A percentile compares a stretch with the other conserved stretches of the same genome.
Evolutionary conservation across 176 grass and related monocot species (phyloP).

Genomic region (Alloteropsis semialata): DNA sequence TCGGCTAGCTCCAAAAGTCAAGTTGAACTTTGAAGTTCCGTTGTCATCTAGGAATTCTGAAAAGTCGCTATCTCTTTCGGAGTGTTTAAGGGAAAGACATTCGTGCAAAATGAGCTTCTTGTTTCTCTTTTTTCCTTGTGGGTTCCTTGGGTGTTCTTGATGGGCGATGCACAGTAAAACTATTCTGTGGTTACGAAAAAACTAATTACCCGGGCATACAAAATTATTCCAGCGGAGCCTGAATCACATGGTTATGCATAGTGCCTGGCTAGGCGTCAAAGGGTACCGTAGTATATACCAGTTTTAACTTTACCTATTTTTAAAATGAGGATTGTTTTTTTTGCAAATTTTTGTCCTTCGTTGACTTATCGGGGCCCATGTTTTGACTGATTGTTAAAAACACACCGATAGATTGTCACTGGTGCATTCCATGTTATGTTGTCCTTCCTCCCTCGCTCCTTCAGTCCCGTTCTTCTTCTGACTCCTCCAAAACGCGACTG

Average conservation of each 20-base stretch:
- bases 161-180: background rate
- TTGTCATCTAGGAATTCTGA: background rate
- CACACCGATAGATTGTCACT: no score
- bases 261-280: no score
- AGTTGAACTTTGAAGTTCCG: background rate
- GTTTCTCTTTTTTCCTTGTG: background rate
- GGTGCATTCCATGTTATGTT: no score
- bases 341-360: no score
- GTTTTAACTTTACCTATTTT: no score
- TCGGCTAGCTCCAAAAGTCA: background rate
- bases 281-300: background rate
- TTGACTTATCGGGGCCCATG: no score
- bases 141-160: background rate
- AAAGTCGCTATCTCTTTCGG: background rate
- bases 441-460: no score
- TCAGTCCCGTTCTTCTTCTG: no score
- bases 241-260: background rate
- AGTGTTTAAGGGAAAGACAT: background rate
- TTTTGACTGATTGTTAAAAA: no score
- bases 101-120: background rate
- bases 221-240: background rate
- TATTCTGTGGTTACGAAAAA: background rate
- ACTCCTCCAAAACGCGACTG: no score
- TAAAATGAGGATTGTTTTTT: no score
- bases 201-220: background rate